Evolutionary conservation across 2,329 filamentous ascomycete species (phyloP).

Genomic region (Ophiocordyceps polyrhachis-furcata): DNA sequence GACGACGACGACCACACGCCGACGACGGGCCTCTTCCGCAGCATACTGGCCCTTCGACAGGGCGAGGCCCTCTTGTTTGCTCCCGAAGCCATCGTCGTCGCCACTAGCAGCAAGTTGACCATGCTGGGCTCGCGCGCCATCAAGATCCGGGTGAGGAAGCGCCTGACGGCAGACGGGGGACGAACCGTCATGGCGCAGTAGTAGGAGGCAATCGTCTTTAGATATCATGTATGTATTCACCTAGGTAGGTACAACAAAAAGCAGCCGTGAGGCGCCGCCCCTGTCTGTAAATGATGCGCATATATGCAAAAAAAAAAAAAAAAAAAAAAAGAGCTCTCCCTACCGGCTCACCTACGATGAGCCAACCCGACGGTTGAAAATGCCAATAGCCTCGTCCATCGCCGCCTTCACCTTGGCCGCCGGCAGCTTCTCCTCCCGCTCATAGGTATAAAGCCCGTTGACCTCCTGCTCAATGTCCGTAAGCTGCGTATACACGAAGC

Average conservation of each 20-base stretch:
- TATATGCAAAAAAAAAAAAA: no score
- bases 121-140: conserved; percentile 16
- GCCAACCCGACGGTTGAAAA: conserved; percentile 21
- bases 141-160: conserved; percentile 19
- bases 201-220: no score
- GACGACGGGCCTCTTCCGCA: conserved; percentile 17
- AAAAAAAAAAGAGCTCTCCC: no score
- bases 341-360: no score
- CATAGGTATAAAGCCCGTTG: conserved; percentile 46
- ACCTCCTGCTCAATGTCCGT: conserved; percentile 49
- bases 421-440: conserved; percentile 42
- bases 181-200: conserved; percentile 22
- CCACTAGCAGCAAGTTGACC: no score
- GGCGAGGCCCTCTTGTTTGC: conserved; percentile 29
- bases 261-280: no score
- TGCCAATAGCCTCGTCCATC: conserved; percentile 30
- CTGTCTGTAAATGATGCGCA: no score
- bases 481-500: conserved; percentile 48
- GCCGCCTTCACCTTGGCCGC: conserved; percentile 35
- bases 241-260: no score
- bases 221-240: no score
- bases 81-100: conserved; percentile 22
- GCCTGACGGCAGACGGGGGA: conserved; percentile 26
- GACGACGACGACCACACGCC: neutral
- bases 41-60: conserved; percentile 22